A percentile compares a stretch with the other conserved stretches of the same genome.
Evolutionary conservation across 2,329 filamentous ascomycete genomes (phyloP).

Genomic region (Trichoderma aggressivum): DNA sequence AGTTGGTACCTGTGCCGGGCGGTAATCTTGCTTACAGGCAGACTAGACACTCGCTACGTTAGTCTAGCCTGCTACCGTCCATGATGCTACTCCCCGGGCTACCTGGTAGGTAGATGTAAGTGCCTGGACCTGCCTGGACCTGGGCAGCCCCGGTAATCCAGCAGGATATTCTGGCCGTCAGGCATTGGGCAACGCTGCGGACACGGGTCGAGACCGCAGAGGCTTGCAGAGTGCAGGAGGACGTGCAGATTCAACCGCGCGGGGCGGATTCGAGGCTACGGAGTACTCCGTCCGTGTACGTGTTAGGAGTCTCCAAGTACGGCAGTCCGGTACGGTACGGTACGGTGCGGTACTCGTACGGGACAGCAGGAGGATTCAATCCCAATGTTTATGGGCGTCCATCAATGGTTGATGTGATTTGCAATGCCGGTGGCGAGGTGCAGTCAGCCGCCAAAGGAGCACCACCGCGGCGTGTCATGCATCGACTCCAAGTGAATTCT

Average conservation of each 20-base stretch:
- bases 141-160: neutral
- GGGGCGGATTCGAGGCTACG: neutral
- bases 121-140: neutral
- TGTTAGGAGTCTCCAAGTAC: neutral
- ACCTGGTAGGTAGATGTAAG: neutral
- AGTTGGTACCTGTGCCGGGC: neutral
- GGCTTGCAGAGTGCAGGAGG: neutral
- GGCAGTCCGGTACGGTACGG: neutral
- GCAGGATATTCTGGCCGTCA: neutral
- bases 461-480: neutral
- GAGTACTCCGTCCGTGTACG: neutral
- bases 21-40: neutral
- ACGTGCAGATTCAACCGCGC: neutral
- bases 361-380: neutral
- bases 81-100: neutral
- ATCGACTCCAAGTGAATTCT: neutral
- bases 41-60: neutral
- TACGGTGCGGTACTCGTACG: neutral
- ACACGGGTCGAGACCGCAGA: slow-evolving; percentile 12
- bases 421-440: neutral
- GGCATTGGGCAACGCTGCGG: neutral
- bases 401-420: neutral
- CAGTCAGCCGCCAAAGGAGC: neutral
- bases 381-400: neutral
- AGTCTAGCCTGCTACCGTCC: neutral